phyloP scores from a whole-genome alignment of 108 stramenopile genomes.

The Skeletonema menzelii region DNA sequence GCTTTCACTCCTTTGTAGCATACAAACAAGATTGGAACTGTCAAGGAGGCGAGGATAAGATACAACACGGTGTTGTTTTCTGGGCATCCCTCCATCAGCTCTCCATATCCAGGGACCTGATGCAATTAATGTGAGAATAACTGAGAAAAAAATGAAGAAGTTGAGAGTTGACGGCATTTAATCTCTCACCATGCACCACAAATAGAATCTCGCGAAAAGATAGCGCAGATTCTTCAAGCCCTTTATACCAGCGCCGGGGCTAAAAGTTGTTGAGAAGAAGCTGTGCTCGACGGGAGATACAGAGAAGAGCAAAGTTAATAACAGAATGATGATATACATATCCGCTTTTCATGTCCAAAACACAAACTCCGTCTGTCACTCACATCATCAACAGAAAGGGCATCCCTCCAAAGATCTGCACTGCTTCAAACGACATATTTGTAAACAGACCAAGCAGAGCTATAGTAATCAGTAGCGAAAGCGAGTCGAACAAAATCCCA shows the following conservation, averaged over 20 bases:
- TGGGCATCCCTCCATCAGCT: constrained; percentile 69
- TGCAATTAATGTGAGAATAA: no score
- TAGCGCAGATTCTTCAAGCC: constrained; percentile 63
- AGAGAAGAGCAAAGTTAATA: background rate
- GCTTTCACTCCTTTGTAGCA: constrained; percentile 2
- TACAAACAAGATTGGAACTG: constrained; percentile 46
- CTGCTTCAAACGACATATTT: constrained; percentile 50
- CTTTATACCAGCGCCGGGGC: constrained; percentile 58
- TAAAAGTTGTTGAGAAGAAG: constrained; percentile 70
- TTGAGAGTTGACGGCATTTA: no score
- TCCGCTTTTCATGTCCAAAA: background rate
- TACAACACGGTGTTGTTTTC: constrained; percentile 47
- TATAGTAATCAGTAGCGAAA: constrained; percentile 51
- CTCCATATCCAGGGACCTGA: constrained; percentile 51
- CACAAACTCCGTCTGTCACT: background rate
- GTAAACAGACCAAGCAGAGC: constrained; percentile 60
- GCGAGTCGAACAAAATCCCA: constrained; percentile 59
- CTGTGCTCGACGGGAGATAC: background rate
- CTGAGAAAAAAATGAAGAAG: no score
- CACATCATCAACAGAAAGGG: constrained; percentile 66
- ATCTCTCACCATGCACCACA: constrained; percentile 78
- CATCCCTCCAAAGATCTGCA: constrained; percentile 60
- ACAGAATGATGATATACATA: background rate
- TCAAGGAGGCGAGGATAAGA: constrained; percentile 40
- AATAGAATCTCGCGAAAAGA: constrained; percentile 63